These are phyloP conservation scores for Fusarium austroafricanum DNA, from an alignment of 2,329 filamentous ascomycete species.

Conservation along the genomic window DNA sequence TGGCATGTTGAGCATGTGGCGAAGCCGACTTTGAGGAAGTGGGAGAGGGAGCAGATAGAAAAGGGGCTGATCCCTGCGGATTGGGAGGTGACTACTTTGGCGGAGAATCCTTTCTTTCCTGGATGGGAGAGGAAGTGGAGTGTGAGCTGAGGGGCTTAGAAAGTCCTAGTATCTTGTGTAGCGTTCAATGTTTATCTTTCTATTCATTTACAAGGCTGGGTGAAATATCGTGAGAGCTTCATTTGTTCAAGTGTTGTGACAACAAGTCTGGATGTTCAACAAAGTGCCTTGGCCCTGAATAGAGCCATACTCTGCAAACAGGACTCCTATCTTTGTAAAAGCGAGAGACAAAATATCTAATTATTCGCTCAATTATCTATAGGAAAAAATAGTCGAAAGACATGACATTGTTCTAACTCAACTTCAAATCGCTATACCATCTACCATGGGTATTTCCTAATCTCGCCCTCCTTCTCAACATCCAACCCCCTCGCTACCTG, in stretches of 20 bases:
- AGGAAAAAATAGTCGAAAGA: background rate
- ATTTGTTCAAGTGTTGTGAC: too few relatives aligned
- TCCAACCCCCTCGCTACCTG: conserved; percentile 77
- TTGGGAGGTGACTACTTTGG: conserved; percentile 77
- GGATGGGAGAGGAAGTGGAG: conserved; percentile 67
- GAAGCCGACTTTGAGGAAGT: conserved; percentile 72
- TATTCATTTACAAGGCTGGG: accelerated
- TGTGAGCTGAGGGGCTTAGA: background rate
- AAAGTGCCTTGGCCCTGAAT: too few relatives aligned
- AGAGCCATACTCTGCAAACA: too few relatives aligned
- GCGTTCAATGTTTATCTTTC: background rate
- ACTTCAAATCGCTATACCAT: background rate
- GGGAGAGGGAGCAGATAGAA: conserved; percentile 73
- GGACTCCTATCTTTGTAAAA: background rate
- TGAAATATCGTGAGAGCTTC: background rate
- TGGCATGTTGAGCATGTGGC: conserved; percentile 83
- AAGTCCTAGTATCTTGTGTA: background rate
- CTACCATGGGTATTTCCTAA: conserved; percentile 70
- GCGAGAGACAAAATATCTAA: background rate
- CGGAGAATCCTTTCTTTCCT: conserved; percentile 80
- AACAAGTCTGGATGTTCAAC: background rate
- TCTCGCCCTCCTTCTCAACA: conserved; percentile 68
- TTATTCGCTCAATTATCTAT: background rate
- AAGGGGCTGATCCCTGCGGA: conserved; percentile 67
- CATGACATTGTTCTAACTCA: background rate